Evolutionary conservation across 331 rosid species (phyloP), one percentile per base, ranked within the genome.

Genomic region (Quercus phellos): DNA sequence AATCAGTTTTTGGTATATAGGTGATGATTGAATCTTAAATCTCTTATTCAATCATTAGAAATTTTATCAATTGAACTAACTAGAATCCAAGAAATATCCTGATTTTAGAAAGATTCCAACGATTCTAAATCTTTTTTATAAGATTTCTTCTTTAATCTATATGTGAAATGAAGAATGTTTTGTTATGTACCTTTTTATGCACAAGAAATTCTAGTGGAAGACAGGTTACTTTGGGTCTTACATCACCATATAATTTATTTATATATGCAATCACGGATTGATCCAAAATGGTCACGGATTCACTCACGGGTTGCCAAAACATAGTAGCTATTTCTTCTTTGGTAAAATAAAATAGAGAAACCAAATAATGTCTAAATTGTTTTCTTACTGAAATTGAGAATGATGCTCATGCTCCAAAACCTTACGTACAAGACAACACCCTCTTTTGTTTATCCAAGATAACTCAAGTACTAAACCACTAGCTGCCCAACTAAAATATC

Each of bases 231-330:
- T 32, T 9, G 46, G 74, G 43, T 63, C 60, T 17, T 46, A 59
- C 60, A 30, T 18, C 16, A 16, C 43, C 55, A 22, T 35, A 6
- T 38, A 46, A 29, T 53, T n/a, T 38, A 26, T 7, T 6, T 46
- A 16, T 24, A 16, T n/a, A 7, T 16, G 32, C 10, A 12, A 42
- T 83, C 77, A 78, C 77, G 75, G 78, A 21, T 76, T 63, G 11
- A 50, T 54, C 16, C 50, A 38, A 70, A 51, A 60, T 34, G 9
- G 10, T 82, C 85, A 82, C 82, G 79, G 82, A 51, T 81, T 50
- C 7, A 7, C 4, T 78, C 83, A 78, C 83, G 80, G 81, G 82
- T 12, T 78, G n/a, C 55, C 46, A 69, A 74, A 68, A 78, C 22
- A 56, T 29, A 30, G 42, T 18, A 56, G 38, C 26, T 26, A 21